Conservation (phyloP, 129 eudicot genomes). For the Deinandra increscens region DNA sequence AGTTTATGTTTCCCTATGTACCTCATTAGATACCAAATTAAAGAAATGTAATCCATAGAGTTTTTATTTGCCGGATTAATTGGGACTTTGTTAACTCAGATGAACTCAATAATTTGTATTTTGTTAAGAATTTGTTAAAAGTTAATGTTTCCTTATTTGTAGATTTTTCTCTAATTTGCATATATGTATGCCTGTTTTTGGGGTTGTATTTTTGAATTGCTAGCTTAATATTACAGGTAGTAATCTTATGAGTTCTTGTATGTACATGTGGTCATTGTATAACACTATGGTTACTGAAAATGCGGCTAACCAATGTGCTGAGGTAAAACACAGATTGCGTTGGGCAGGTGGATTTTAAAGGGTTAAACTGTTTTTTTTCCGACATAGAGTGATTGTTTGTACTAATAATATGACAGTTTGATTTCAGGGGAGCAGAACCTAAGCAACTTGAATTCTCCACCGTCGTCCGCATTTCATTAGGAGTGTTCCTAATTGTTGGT, state of each 20-base stretch:
- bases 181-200: too few relatives aligned
- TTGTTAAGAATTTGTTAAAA: too few relatives aligned
- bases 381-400: not conserved
- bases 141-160: too few relatives aligned
- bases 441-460: conserved; percentile 85
- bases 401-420: conserved; percentile 2
- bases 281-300: not conserved
- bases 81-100: conserved; percentile 4
- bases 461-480: conserved; percentile 74
- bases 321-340: not conserved
- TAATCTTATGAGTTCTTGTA: not conserved
- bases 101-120: not conserved
- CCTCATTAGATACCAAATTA: not conserved
- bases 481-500: conserved; percentile 90
- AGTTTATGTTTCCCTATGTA: not conserved
- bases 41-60: not conserved
- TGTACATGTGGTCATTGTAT: conserved; percentile 2
- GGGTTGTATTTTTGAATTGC: not conserved
- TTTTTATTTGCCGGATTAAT: not conserved
- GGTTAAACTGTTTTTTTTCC: conserved; percentile 6
- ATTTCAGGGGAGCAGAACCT: conserved; percentile 88
- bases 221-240: not conserved
- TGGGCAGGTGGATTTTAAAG: not conserved
- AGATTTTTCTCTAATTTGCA: too few relatives aligned
- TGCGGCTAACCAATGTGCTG: not conserved